Evolutionary conservation across 2,329 filamentous ascomycete species (phyloP).

Genomic region (Cladosporium austrohemisphaericum): DNA sequence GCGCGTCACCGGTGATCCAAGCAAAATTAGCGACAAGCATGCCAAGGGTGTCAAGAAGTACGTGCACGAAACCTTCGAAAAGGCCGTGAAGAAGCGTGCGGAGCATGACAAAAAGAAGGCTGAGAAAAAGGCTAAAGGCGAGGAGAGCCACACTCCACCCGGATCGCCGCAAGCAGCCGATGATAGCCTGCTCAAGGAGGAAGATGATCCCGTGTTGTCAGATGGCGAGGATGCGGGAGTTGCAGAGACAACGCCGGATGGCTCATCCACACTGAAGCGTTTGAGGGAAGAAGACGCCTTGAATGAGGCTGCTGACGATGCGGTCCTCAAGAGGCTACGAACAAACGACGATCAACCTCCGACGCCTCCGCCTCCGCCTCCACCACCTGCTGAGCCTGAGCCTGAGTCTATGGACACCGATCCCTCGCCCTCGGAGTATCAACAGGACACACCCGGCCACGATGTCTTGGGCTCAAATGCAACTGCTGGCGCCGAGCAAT

Average conservation of each 20-base stretch:
- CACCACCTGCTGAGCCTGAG: constrained; percentile 26
- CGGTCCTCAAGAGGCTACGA: constrained; percentile 30
- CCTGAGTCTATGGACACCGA: constrained; percentile 16
- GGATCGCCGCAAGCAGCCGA: constrained; percentile 27
- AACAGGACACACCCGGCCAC: constrained; percentile 12
- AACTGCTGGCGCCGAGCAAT: neutral
- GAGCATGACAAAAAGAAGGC: constrained; percentile 64
- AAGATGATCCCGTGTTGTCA: constrained; percentile 22
- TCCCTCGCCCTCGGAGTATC: constrained; percentile 22
- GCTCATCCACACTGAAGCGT: constrained; percentile 26
- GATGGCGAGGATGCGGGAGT: constrained; percentile 29
- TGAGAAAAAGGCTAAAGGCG: constrained; percentile 40
- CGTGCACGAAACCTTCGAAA: constrained; percentile 81
- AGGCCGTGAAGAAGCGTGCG: constrained; percentile 72
- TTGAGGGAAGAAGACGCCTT: constrained; percentile 26
- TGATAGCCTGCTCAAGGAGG: constrained; percentile 23
- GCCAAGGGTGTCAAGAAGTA: constrained; percentile 77
- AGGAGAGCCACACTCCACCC: constrained; percentile 25
- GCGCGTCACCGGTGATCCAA: constrained; percentile 75
- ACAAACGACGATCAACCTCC: constrained; percentile 27
- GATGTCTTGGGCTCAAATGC: constrained; percentile 15
- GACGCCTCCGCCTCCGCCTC: constrained; percentile 41
- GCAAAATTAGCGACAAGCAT: constrained; percentile 71
- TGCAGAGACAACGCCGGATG: constrained; percentile 25
- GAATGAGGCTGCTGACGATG: constrained; percentile 34